Evolutionary conservation across 2,329 filamentous ascomycete species (phyloP).

Genomic region (Lasiodiplodia hormozganensis): DNA sequence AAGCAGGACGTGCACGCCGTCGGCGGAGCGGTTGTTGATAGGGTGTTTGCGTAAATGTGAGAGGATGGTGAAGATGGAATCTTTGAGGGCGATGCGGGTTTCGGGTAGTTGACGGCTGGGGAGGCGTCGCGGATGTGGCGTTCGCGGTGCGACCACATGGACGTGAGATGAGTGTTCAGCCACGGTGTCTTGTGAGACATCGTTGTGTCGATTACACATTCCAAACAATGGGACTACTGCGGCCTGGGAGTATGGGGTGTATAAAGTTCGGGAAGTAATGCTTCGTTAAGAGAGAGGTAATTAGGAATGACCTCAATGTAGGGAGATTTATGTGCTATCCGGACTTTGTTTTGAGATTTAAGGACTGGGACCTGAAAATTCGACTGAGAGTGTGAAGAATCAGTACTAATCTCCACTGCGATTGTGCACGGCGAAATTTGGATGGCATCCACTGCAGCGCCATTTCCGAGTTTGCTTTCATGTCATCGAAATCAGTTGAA

Average conservation of each 20-base stretch:
- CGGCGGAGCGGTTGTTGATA: constrained; percentile 30
- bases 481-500: constrained; percentile 20
- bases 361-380: constrained; percentile 37
- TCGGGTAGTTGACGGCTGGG: constrained; percentile 11
- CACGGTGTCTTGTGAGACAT: constrained; percentile 27
- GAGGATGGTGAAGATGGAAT: constrained; percentile 38
- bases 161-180: constrained; percentile 32
- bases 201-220: constrained; percentile 34
- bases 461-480: constrained; percentile 30
- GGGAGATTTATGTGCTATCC: constrained; percentile 41
- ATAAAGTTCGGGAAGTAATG: constrained; percentile 31
- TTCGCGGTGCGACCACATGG: constrained; percentile 36
- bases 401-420: background rate
- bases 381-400: constrained; percentile 12
- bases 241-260: constrained; percentile 27
- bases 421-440: background rate
- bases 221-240: constrained; percentile 31
- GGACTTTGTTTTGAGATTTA: constrained; percentile 32
- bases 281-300: constrained; percentile 26
- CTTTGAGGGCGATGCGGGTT: constrained; percentile 37
- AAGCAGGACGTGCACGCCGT: constrained; percentile 35
- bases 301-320: constrained; percentile 41
- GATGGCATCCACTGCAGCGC: background rate
- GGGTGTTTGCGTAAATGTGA: constrained; percentile 31
- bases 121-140: constrained; percentile 30